phyloP scores from a whole-genome alignment of 2,329 filamentous ascomycete genomes.

The Epichloe baconii region DNA sequence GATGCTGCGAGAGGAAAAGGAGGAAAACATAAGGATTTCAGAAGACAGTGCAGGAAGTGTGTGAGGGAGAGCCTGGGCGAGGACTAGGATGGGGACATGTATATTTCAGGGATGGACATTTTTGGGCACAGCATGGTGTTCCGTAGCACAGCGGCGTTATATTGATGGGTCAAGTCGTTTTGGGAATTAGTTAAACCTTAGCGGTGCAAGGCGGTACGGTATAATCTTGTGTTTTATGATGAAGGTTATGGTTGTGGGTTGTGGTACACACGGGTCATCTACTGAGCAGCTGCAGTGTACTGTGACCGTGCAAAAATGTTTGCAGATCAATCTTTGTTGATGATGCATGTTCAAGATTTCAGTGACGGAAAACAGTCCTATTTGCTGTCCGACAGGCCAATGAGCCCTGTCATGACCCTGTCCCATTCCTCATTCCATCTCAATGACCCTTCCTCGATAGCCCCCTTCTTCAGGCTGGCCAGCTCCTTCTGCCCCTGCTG shows the following conservation, averaged over 20 bases:
- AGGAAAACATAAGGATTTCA: constrained; percentile 55
- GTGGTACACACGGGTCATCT: background rate
- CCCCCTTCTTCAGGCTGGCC: constrained; percentile 50
- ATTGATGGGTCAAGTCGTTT: background rate
- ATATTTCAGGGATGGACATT: background rate
- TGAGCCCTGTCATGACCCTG: constrained; percentile 59
- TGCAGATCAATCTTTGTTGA: background rate
- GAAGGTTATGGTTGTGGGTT: background rate
- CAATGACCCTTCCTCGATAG: constrained; percentile 56
- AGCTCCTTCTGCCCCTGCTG: constrained; percentile 40
- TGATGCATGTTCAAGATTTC: background rate
- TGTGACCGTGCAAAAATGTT: background rate
- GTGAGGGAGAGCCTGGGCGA: constrained; percentile 73
- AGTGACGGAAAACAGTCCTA: background rate
- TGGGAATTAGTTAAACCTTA: background rate
- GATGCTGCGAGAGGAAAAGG: constrained; percentile 68
- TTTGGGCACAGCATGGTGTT: background rate
- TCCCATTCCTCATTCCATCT: constrained; percentile 95
- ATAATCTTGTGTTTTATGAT: background rate
- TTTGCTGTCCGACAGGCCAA: constrained; percentile 32
- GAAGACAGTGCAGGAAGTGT: constrained; percentile 62
- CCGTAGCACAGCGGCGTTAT: background rate
- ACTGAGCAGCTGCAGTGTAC: background rate
- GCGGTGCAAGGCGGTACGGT: background rate
- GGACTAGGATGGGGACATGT: constrained; percentile 27